Conservation (phyloP, 768 basidiomycete species). For the Lentinula guzmanii region DNA sequence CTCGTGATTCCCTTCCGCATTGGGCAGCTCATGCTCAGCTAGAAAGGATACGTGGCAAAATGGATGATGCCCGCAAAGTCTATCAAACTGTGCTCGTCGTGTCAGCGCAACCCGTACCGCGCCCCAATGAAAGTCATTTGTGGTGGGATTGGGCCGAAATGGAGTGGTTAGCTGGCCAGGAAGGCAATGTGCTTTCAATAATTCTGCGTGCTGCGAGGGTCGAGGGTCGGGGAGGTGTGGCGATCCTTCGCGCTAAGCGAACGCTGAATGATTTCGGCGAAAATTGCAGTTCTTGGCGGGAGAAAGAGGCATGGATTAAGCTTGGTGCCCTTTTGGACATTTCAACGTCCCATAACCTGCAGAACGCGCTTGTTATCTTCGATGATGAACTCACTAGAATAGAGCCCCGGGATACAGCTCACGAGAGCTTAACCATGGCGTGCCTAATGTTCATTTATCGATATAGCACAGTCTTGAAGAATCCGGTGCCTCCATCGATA, state of each 20-base stretch:
- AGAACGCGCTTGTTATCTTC: slow-evolving; percentile 37
- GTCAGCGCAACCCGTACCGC: slow-evolving; percentile 28
- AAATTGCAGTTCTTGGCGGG: slow-evolving; percentile 38
- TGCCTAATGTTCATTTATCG: slow-evolving; percentile 57
- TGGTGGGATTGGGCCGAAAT: slow-evolving; percentile 87
- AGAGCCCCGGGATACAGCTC: slow-evolving; percentile 22
- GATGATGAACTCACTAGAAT: slow-evolving; percentile 23
- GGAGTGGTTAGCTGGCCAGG: slow-evolving; percentile 63
- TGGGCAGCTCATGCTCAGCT: slow-evolving; percentile 80
- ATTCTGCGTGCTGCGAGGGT: slow-evolving; percentile 50
- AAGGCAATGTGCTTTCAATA: slow-evolving; percentile 45
- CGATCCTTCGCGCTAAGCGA: slow-evolving; percentile 59
- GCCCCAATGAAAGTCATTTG: slow-evolving; percentile 35
- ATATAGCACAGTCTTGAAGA: slow-evolving; percentile 47
- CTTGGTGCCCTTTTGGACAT: slow-evolving; percentile 62
- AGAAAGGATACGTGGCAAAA: slow-evolving; percentile 57
- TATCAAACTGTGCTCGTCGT: slow-evolving; percentile 62
- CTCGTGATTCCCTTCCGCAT: slow-evolving; percentile 50
- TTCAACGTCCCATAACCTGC: slow-evolving; percentile 36
- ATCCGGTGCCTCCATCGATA: slow-evolving; percentile 49
- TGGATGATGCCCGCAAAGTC: slow-evolving; percentile 70
- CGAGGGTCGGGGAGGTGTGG: slow-evolving; percentile 45
- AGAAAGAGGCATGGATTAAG: slow-evolving; percentile 60
- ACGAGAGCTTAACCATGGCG: slow-evolving; percentile 55
- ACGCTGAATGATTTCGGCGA: slow-evolving; percentile 45